Base-by-base conservation (phyloP, 208 protist genomes). In the Leishmania aethiopica region DNA sequence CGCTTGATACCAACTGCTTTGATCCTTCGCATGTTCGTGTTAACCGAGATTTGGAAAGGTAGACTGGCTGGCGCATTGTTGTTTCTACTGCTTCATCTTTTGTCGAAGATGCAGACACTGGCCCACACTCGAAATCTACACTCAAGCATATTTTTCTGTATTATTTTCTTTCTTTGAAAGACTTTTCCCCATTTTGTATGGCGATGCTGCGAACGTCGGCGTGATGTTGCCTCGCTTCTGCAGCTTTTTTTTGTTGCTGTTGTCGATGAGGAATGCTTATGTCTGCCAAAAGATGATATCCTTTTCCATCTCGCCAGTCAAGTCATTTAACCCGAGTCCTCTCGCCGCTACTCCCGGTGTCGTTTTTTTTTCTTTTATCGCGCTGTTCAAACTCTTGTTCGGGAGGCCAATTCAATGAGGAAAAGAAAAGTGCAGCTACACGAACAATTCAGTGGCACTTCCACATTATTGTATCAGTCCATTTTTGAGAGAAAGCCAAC, bases 31-130 rank as follows among this genome's bases (percentile, higher is more conserved):
- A 96, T 74, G 73, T 91, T 67, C 89, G 96, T 67, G 86, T 96
- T 5, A 98, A 98, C 82, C 92, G 93, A 64, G 96, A 98, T 83
- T 86, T 96, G 42, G 55, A 85, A 80, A 88, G 80, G 5, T 77
- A 49, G 51, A 51, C 0, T 80, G 72, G 13, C n/a, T 66, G 17
- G 2, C n/a, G 45, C 28, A 15, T 32, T 70, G 45, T 83, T 80
- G 75, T 86, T 79, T 78, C 70, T 71, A 66, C 79, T 77, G 57
- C 37, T 28, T 10, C 37, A 55, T 76, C 32, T 82, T 15, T 45
- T 55, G 42, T 35, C 28, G 4, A 28, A 32, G 25, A 74, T 19
- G 70, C 10, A 19, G 32, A 45, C 70, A 74, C 28, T 74, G 5
- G 6, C 11, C 8, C 42, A 51, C 67, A 28, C 25, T 49, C 25